Percentiles rank a stretch among this genome's conserved stretches.
Evolutionary conservation across 2,329 filamentous ascomycete genomes (phyloP).

Genomic region (Sporothrix brasiliensis): DNA sequence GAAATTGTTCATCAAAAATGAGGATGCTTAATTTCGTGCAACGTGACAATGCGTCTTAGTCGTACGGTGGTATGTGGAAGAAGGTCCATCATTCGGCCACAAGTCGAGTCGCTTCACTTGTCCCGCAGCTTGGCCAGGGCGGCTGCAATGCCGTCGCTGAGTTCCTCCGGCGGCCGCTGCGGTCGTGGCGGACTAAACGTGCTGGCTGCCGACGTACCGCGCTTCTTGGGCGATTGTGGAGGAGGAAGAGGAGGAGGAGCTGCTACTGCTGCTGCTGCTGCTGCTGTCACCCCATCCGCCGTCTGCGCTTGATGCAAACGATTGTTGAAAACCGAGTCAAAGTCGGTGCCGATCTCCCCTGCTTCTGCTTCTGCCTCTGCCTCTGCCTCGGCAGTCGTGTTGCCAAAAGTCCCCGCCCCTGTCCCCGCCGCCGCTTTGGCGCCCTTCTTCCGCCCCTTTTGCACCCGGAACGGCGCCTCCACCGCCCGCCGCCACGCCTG

Average conservation of each 20-base stretch:
- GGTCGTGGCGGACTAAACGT: conserved; percentile 29
- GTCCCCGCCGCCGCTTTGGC: conserved; percentile 39
- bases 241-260: neutral
- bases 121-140: conserved; percentile 63
- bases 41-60: conserved; percentile 10
- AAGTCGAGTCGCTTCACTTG: conserved; percentile 36
- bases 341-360: conserved; percentile 8
- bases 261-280: neutral
- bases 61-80: neutral
- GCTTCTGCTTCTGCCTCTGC: neutral
- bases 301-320: neutral
- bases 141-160: conserved; percentile 62
- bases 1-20: neutral
- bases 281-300: neutral
- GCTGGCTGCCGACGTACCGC: conserved; percentile 21
- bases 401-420: conserved; percentile 6
- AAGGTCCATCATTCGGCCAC: neutral
- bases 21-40: conserved; percentile 10
- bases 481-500: conserved; percentile 81
- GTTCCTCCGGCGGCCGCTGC: conserved; percentile 44
- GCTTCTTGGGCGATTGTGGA: conserved; percentile 40
- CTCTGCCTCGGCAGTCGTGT: no score
- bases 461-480: conserved; percentile 79
- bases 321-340: conserved; percentile 30
- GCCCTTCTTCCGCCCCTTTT: conserved; percentile 60